Evolutionary conservation across 176 grass and related monocot genomes (phyloP).

Genomic region (Miscanthus lutarioriparius): DNA sequence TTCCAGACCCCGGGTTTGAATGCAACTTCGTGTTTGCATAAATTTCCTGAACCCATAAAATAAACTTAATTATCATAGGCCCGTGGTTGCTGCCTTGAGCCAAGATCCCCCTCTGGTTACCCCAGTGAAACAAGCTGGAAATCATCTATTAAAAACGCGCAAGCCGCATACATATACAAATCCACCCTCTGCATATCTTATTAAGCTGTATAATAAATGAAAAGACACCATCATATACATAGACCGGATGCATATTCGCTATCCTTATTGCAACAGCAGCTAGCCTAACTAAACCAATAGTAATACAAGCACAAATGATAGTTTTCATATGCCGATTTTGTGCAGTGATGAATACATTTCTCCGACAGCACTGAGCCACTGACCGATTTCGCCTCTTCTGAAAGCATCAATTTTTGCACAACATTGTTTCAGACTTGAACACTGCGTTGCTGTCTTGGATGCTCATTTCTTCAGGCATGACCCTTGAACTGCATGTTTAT

Average conservation of each 20-base stretch:
- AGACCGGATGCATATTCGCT: background rate
- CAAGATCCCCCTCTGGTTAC: background rate
- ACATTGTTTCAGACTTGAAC: background rate
- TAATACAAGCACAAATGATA: constrained; percentile 7
- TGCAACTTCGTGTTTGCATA: background rate
- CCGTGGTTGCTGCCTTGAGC: background rate
- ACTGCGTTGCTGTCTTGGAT: background rate
- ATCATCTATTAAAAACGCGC: background rate
- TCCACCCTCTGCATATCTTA: background rate
- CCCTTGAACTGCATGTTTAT: constrained; percentile 3
- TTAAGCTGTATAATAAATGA: constrained; percentile 15
- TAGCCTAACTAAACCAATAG: background rate
- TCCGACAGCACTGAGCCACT: background rate
- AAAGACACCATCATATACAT: background rate
- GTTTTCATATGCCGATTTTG: background rate
- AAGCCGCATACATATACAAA: background rate
- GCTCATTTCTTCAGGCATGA: background rate
- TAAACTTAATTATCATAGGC: background rate
- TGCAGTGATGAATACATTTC: background rate
- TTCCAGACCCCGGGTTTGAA: background rate
- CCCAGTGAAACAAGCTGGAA: background rate
- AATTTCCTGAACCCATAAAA: background rate
- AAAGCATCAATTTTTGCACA: background rate
- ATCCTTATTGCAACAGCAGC: constrained; percentile 6
- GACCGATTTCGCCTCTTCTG: background rate